phyloP scores from a whole-genome alignment of 345 rosid species.

The Murraya koenigii region DNA sequence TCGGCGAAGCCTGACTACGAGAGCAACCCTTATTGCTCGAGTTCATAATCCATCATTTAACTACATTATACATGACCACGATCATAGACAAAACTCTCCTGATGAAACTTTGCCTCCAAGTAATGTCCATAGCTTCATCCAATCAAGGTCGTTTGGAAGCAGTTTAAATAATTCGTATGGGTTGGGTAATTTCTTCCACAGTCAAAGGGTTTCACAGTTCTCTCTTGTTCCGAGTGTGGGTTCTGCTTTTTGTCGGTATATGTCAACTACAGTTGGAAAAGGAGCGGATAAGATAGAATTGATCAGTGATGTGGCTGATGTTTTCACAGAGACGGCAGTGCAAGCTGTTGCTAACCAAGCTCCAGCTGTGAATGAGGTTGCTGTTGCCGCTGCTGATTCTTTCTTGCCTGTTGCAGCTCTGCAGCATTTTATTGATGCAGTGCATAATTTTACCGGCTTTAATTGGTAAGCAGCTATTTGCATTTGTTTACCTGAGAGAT shows the following conservation, averaged over 20 bases:
- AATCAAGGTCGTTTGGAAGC: slow-evolving; percentile 29
- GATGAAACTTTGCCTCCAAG: slow-evolving; percentile 13
- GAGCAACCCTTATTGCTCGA: slow-evolving; percentile 32
- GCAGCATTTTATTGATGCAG: slow-evolving; percentile 44
- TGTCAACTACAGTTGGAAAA: slow-evolving; percentile 36
- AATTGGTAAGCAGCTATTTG: slow-evolving; percentile 33
- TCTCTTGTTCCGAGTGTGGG: slow-evolving; percentile 22
- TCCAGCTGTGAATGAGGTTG: slow-evolving; percentile 45
- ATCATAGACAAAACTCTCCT: slow-evolving; percentile 6
- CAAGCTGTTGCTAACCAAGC: slow-evolving; percentile 38
- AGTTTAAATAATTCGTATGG: slow-evolving; percentile 15
- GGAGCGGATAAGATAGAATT: slow-evolving; percentile 37
- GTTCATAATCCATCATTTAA: slow-evolving; percentile 20
- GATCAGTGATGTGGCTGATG: slow-evolving; percentile 35
- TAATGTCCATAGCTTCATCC: slow-evolving; percentile 11
- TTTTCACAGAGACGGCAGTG: slow-evolving; percentile 27
- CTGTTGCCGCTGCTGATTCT: slow-evolving; percentile 58
- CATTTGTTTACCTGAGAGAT: neutral
- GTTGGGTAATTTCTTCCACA: neutral
- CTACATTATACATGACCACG: slow-evolving; percentile 27
- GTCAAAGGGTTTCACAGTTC: slow-evolving; percentile 12
- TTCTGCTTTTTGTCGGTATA: slow-evolving; percentile 30
- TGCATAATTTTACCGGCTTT: slow-evolving; percentile 42
- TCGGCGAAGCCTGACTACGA: slow-evolving; percentile 28
- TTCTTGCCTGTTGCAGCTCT: slow-evolving; percentile 43